Base-by-base conservation (phyloP, 2,329 filamentous ascomycete species). In the Botrytis sinoallii region DNA sequence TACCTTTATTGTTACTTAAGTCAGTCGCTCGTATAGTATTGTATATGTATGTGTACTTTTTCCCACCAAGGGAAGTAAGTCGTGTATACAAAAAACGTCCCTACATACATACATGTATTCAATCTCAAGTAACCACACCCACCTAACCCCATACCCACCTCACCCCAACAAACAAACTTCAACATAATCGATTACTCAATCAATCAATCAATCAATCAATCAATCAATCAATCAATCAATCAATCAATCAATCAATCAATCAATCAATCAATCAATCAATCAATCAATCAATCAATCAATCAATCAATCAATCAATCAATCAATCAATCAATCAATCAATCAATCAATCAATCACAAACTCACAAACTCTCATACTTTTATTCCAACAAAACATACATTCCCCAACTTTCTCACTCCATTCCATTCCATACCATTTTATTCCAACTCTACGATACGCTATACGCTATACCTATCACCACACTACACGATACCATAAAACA, bases 1-100 rank as follows among this genome's bases (percentile, higher is more conserved):
- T 2, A 0, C 1, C 25, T 29, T 14, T 29, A 29, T 57, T 16
- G 5, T 4, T 2, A 29, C 1, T 9, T 1, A 18, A 10, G 2
- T 22, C 9, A 10, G 0, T 48, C 10, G 25, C 52, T 29, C 14
- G 25, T 29, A 9, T 16, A 55, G 25, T 55, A n/a, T 5, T 55
- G 12, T 55, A 55, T 7, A 3, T 4, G 0, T 55, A 16, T n/a
- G 9, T n/a, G 25, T 55, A 6, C 3, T 6, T 4, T n/a, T n/a
- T 29, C 3, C 1, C 25, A 29, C 25, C 14, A 32, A 32, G 32
- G 32, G 32, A 32, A 32, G 12, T 18, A 57, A 29, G 2, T 55
- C 52, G 52, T 29, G 14, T 10, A 18, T 29, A 55, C 14, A 40
- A 40, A 40, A 3, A 2, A 40, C 14, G 3, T 40, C 2, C 40